Conservation (phyloP, 331 rosid genomes). For the Acacia pycnantha region DNA sequence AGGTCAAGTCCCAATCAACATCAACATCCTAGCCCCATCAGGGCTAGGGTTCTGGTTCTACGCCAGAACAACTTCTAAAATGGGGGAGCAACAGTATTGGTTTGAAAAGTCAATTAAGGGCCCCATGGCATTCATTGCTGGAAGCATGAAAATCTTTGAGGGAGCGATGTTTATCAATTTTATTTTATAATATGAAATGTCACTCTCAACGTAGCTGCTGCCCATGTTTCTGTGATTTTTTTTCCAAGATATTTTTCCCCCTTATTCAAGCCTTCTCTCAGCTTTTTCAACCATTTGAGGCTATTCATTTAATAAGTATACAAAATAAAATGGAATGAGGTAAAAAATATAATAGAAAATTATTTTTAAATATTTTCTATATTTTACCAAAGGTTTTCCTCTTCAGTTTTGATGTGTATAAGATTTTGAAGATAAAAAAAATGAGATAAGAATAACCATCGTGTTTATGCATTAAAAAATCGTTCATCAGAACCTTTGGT, state of each 20-base stretch:
- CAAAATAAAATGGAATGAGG: neutral
- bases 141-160: slow-evolving; percentile 24
- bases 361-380: neutral
- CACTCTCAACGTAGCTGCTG: neutral
- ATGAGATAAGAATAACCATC: neutral
- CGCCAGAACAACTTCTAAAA: too few species aligned
- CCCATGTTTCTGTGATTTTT: neutral
- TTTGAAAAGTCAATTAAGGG: neutral
- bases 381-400: neutral
- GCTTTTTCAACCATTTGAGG: neutral
- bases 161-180: slow-evolving; percentile 8
- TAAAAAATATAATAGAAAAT: neutral
- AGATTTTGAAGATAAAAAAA: too few species aligned
- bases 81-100: neutral
- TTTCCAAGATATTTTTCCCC: neutral
- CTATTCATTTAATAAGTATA: neutral
- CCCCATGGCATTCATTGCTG: slow-evolving; percentile 16
- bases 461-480: neutral
- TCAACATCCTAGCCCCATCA: too few species aligned
- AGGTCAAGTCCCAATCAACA: too few species aligned
- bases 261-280: neutral
- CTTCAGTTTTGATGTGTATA: neutral
- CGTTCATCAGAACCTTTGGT: too few species aligned
- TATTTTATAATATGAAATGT: neutral
- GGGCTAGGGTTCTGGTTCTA: too few species aligned